Evolutionary conservation across 768 basidiomycete species (phyloP), one percentile per base, ranked within the genome.

Genomic region (Termitomyces sp.): DNA sequence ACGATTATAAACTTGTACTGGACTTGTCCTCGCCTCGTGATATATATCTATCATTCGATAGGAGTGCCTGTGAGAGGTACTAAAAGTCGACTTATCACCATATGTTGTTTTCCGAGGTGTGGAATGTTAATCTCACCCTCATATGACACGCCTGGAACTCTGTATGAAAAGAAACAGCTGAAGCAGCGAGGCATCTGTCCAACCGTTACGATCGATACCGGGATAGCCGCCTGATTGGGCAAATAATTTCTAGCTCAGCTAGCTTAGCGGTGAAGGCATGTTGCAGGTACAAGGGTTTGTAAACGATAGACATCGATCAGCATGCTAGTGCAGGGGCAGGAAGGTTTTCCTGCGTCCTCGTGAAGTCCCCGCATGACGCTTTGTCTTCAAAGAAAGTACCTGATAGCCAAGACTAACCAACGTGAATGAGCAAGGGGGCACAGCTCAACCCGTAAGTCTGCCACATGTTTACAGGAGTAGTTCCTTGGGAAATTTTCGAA

Each of bases 201-300:
- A 9, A 50, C 23, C 9, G 15, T 20, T 23, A 50, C 36, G 38
- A 57, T 53, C 51, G 51, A 52, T 52, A 56, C 47, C 46, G 46
- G 45, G 32, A 44, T 5, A 50, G 48, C 31, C 18, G 32, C 47
- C 52, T 39, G 18, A 50, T 41, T 12, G 35, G 18, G 49, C 27
- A 20, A 31, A 31, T 39, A 39, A 23, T 29, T 18, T 29, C 13
- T 18, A 16, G 18, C 29, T 32, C 45, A 29, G 18, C 49, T 38
- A 20, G 50, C 15, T 31, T 22, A 7, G 29, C 44, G 13, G 16
- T n/a, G n/a, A 22, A 20, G 5, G 22, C 22, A 25, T 11, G 16
- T n/a, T n/a, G n/a, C n/a, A n/a, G n/a, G n/a, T n/a, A n/a, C n/a
- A n/a, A n/a, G n/a, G n/a, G n/a, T n/a, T n/a, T n/a, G n/a, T n/a